Conservation (phyloP, 495 filamentous ascomycete genomes). For the Lasiosphaeria miniovina region DNA sequence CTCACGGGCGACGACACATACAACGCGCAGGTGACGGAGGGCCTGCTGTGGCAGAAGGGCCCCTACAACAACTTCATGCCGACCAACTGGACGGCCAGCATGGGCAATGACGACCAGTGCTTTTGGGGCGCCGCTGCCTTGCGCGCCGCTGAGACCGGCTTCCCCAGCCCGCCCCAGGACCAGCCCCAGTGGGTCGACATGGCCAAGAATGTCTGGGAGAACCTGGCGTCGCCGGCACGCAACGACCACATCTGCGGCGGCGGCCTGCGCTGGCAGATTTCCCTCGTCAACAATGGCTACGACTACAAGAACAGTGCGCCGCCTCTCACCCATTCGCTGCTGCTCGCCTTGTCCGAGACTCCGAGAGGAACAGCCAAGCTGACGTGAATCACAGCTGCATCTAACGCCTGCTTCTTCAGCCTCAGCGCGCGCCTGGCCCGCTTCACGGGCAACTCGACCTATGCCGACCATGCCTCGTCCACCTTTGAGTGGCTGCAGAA, state of each 20-base stretch:
- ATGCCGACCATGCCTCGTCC: conserved; percentile 72
- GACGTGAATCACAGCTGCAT: background rate
- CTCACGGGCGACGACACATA: conserved; percentile 65
- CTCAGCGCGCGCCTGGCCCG: conserved; percentile 70
- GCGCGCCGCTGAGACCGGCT: conserved; percentile 69
- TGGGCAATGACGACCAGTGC: conserved; percentile 80
- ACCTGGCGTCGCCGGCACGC: conserved; percentile 60
- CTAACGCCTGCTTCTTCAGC: conserved; percentile 73
- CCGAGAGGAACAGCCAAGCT: background rate
- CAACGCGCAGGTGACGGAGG: conserved; percentile 56
- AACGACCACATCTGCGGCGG: conserved; percentile 60
- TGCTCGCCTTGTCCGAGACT: no score
- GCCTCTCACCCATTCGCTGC: conserved; percentile 1
- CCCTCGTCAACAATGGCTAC: conserved; percentile 71
- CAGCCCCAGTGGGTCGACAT: conserved; percentile 70
- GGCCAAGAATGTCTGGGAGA: conserved; percentile 73
- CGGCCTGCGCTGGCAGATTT: conserved; percentile 78
- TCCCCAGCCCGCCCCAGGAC: conserved; percentile 57
- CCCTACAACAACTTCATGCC: conserved; percentile 59
- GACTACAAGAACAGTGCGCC: conserved; percentile 73
- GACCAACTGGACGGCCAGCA: conserved; percentile 66
- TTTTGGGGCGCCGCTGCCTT: conserved; percentile 82
- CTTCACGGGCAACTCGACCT: conserved; percentile 76
- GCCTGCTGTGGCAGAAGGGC: conserved; percentile 63
- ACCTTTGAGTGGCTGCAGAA: conserved; percentile 67